Conservation (phyloP, 2,329 filamentous ascomycete species). For the Chaetomium strumarium region DNA sequence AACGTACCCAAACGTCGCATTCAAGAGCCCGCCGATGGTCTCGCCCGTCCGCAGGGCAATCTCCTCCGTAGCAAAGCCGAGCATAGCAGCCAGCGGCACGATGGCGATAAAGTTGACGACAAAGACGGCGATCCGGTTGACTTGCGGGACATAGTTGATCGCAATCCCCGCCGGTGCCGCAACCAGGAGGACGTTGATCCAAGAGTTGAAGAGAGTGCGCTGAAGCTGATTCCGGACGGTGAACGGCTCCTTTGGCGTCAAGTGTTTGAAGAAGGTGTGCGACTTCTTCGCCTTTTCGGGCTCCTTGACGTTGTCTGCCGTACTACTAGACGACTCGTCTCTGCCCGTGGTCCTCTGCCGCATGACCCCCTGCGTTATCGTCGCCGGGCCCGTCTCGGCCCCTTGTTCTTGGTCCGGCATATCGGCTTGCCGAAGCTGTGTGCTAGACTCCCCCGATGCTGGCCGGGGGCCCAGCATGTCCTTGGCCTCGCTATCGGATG, state of each 20-base stretch:
- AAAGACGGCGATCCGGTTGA: constrained; percentile 60
- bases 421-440: not conserved
- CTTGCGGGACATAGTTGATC: constrained; percentile 48
- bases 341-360: constrained; percentile 23
- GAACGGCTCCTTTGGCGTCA: constrained; percentile 49
- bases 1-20: constrained; percentile 76
- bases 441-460: not conserved
- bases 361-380: constrained; percentile 23
- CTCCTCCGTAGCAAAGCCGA: constrained; percentile 87
- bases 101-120: constrained; percentile 93
- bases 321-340: not conserved
- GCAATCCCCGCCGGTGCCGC: constrained; percentile 76
- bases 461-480: not conserved
- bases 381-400: not conserved
- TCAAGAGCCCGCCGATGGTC: constrained; percentile 80
- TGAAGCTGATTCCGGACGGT: constrained; percentile 61
- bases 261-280: constrained; percentile 40
- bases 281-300: constrained; percentile 33
- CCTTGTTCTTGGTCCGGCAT: not conserved
- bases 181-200: constrained; percentile 78
- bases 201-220: constrained; percentile 72
- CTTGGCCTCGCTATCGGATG: constrained; percentile 1
- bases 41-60: constrained; percentile 77
- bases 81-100: constrained; percentile 78
- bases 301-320: constrained; percentile 20